These are phyloP conservation scores for Spergularia azorica DNA, from an alignment of 179 eudicot species.

Conservation along the genomic window DNA sequence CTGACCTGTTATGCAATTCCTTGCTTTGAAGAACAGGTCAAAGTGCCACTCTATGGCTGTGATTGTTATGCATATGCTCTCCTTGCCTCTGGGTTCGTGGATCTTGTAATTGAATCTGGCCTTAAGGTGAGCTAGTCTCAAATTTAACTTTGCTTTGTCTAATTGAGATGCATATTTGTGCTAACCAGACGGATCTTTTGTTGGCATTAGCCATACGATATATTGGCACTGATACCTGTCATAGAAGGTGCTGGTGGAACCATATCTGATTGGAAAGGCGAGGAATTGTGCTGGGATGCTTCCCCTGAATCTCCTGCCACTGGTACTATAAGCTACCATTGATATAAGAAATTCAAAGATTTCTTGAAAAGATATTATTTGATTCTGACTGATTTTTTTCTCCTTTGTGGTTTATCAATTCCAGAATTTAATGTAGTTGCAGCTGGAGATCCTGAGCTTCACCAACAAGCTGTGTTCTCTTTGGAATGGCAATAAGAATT, in stretches of 20 bases:
- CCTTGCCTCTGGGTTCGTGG: slow-evolving; percentile 92
- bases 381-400: neutral
- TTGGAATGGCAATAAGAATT: slow-evolving; percentile 49
- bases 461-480: slow-evolving; percentile 58
- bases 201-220: slow-evolving; percentile 43
- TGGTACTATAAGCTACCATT: slow-evolving; percentile 35
- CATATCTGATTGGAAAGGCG: slow-evolving; percentile 45
- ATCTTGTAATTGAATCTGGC: slow-evolving; percentile 94
- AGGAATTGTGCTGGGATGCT: slow-evolving; percentile 45
- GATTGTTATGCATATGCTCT: slow-evolving; percentile 99
- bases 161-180: neutral
- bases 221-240: slow-evolving; percentile 45
- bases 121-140: slow-evolving; percentile 59
- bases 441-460: slow-evolving; percentile 73
- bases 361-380: no score
- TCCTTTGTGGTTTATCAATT: neutral
- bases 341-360: neutral
- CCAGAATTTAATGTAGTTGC: slow-evolving; percentile 84
- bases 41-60: slow-evolving; percentile 90
- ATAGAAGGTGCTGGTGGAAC: slow-evolving; percentile 46
- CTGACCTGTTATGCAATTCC: slow-evolving; percentile 5
- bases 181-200: neutral
- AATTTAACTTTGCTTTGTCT: neutral
- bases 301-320: slow-evolving; percentile 40
- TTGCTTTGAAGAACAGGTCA: slow-evolving; percentile 49